These are phyloP conservation scores for Termitomyces sp. DNA, from an alignment of 768 basidiomycete genomes.

Conservation along the genomic window DNA sequence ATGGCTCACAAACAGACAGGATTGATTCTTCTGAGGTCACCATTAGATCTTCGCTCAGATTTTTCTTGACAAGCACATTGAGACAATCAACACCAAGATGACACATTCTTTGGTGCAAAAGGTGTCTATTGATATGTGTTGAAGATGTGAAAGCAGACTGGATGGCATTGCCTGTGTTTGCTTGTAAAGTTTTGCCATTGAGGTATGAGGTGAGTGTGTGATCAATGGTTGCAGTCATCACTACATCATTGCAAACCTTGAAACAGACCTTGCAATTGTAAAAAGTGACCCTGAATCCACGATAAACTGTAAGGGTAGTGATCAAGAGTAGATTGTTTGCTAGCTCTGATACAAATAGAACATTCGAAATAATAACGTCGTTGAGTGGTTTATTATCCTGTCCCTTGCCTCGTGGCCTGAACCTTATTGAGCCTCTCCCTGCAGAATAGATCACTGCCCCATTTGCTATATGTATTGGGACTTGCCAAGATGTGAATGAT, in stretches of 20 bases:
- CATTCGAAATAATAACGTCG: not conserved
- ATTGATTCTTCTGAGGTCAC: not conserved
- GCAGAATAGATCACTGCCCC: not conserved
- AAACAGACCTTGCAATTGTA: not conserved
- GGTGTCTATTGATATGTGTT: not conserved
- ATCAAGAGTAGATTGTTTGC: not conserved
- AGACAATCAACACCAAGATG: no score
- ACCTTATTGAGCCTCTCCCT: not conserved
- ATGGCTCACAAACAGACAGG: not conserved
- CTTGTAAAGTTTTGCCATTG: not conserved
- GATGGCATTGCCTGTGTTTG: no score
- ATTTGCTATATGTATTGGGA: not conserved
- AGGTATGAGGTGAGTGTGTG: not conserved
- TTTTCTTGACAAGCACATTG: no score
- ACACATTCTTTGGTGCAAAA: no score
- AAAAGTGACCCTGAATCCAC: not conserved
- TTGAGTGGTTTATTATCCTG: not conserved
- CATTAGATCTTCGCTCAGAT: no score
- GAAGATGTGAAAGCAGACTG: no score
- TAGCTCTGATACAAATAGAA: not conserved
- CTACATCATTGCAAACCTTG: not conserved
- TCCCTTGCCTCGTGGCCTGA: not conserved
- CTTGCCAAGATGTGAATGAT: not conserved
- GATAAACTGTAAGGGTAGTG: not conserved
- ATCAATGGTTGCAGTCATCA: not conserved